Percentiles rank a stretch among this genome's conserved stretches.
Conservation (phyloP, 441 rosid genomes). For the Bocquillonia castaneifolia region DNA sequence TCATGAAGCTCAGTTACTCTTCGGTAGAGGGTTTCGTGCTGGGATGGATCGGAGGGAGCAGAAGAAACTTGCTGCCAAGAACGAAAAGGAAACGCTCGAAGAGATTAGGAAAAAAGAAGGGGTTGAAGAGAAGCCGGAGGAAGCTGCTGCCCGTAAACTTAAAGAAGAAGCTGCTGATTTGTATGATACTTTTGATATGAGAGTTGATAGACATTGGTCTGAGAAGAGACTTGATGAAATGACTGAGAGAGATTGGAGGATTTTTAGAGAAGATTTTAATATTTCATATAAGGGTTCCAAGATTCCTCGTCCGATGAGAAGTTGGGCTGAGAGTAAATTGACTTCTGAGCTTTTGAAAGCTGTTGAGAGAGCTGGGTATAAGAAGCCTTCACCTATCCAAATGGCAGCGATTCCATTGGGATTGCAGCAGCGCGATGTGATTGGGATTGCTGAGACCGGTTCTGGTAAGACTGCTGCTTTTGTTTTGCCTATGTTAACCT, state of each 20-base stretch:
- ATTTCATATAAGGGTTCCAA: slow-evolving; percentile 87
- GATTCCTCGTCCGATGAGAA: slow-evolving; percentile 88
- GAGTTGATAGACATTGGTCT: slow-evolving; percentile 89
- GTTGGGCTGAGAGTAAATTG: slow-evolving; percentile 82
- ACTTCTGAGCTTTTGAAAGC: slow-evolving; percentile 67
- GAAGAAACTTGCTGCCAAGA: slow-evolving; percentile 84
- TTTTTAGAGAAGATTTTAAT: slow-evolving; percentile 86
- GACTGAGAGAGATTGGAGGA: slow-evolving; percentile 93
- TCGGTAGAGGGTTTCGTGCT: slow-evolving; percentile 84
- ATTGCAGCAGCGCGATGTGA: slow-evolving; percentile 85
- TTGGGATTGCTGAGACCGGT: slow-evolving; percentile 91
- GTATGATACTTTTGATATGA: slow-evolving; percentile 88
- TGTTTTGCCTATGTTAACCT: slow-evolving; percentile 89
- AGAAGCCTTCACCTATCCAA: slow-evolving; percentile 82
- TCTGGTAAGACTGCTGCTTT: slow-evolving; percentile 95
- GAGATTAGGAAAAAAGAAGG: slow-evolving; percentile 81
- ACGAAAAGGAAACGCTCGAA: slow-evolving; percentile 77
- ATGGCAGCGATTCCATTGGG: slow-evolving; percentile 92
- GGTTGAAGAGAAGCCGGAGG: slow-evolving; percentile 78
- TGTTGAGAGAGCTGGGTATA: slow-evolving; percentile 82
- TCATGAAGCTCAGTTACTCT: slow-evolving; percentile 83
- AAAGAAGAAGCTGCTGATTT: slow-evolving; percentile 74
- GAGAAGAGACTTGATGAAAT: slow-evolving; percentile 86
- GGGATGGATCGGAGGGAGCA: slow-evolving; percentile 94
- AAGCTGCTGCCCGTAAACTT: slow-evolving; percentile 63